phyloP scores from a whole-genome alignment of 345 rosid genomes.

The Eucalyptus viminalis region DNA sequence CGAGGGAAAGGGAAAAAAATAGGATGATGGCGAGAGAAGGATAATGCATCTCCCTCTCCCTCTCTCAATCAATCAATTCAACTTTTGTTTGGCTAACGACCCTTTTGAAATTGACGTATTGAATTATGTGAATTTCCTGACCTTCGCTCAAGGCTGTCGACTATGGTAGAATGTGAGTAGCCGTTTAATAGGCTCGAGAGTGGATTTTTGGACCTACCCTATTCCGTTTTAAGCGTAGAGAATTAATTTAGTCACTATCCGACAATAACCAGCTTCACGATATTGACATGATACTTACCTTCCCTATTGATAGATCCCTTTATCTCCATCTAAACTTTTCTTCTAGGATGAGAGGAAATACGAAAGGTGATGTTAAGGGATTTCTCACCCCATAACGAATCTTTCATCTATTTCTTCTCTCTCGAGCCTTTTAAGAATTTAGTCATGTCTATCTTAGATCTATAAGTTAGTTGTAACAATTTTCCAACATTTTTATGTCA shows the following conservation, averaged over 20 bases:
- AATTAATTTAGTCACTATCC: no score
- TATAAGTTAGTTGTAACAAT: background rate
- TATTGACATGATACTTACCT: no score
- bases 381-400: accelerated
- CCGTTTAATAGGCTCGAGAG: no score
- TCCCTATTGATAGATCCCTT: no score
- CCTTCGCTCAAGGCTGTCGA: background rate
- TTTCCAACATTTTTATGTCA: background rate
- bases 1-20: background rate
- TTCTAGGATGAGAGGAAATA: no score
- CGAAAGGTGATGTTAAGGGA: no score
- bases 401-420: no score
- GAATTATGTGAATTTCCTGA: background rate
- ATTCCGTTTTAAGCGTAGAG: no score
- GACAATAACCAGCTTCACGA: accelerated
- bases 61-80: background rate
- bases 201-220: no score
- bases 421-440: no score
- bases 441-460: background rate
- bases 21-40: background rate
- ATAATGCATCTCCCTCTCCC: background rate
- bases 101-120: background rate
- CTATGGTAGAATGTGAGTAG: no score
- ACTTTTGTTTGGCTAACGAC: background rate
- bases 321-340: no score